These are phyloP conservation scores for Phtheirospermum japonicum DNA, from an alignment of 257 asterid species.

Conservation along the genomic window DNA sequence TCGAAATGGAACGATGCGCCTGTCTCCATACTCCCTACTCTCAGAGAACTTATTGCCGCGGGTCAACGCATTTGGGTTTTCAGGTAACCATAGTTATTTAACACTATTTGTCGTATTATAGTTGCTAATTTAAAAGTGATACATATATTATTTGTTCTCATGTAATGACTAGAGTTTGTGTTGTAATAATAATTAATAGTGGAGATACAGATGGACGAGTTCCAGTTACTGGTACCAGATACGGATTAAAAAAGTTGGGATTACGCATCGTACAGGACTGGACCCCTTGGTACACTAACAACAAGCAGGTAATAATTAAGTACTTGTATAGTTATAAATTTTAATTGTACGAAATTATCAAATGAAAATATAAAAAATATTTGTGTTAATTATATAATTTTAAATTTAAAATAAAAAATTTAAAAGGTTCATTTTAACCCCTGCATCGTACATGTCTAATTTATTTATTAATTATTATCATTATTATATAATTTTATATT, in stretches of 20 bases:
- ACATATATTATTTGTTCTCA: too few relatives aligned
- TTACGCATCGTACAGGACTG: slow-evolving; percentile 47
- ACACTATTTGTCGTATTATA: too few relatives aligned
- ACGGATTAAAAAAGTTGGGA: slow-evolving; percentile 50
- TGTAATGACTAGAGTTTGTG: not conserved
- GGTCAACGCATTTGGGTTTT: slow-evolving; percentile 63
- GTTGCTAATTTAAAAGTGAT: too few relatives aligned
- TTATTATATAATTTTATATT: too few relatives aligned
- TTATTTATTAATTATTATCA: too few relatives aligned
- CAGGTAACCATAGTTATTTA: slow-evolving; percentile 45
- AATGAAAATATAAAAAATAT: too few relatives aligned
- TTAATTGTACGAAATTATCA: too few relatives aligned
- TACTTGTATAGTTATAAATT: too few relatives aligned
- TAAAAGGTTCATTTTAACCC: too few relatives aligned
- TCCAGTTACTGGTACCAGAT: slow-evolving; percentile 67
- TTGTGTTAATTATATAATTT: too few relatives aligned
- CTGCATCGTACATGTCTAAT: too few relatives aligned
- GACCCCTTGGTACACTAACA: slow-evolving; percentile 72
- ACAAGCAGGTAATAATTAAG: slow-evolving; percentile 75
- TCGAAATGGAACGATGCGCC: slow-evolving; percentile 51
- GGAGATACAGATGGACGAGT: slow-evolving; percentile 75
- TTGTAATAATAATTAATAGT: not conserved
- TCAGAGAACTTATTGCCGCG: slow-evolving; percentile 49
- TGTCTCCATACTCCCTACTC: slow-evolving; percentile 52
- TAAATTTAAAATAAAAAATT: not conserved